Percentiles rank a stretch among this genome's conserved stretches.
Evolutionary conservation across 306 rosid species (phyloP).

Genomic region (Gleditsia sinensis): DNA sequence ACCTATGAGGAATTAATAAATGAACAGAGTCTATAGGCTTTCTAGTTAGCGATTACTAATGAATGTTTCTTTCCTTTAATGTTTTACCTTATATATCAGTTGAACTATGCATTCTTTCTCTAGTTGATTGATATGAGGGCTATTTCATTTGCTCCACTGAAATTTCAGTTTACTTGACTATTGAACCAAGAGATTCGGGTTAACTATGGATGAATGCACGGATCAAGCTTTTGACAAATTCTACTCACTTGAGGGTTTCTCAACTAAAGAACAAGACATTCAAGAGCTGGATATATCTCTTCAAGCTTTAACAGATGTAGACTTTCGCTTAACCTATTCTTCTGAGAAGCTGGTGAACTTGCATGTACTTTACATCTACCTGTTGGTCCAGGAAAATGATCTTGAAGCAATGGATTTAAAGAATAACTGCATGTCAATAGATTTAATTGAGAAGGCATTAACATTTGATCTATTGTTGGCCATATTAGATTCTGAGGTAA

Average conservation of each 20-base stretch:
- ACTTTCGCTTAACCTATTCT: conserved; percentile 77
- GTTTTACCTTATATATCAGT: background rate
- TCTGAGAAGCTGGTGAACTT: conserved; percentile 83
- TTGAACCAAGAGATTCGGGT: conserved; percentile 34
- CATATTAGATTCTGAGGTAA: conserved; percentile 82
- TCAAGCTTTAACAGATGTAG: conserved; percentile 68
- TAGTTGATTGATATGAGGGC: background rate
- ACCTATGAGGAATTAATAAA: background rate
- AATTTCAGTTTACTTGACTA: conserved; percentile 32
- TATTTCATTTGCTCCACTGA: conserved; percentile 9
- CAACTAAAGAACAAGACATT: conserved; percentile 47
- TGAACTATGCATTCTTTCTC: background rate
- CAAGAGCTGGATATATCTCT: conserved; percentile 56
- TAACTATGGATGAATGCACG: conserved; percentile 55
- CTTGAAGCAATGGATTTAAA: conserved; percentile 56
- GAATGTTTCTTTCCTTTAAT: background rate
- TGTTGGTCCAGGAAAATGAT: conserved; percentile 75
- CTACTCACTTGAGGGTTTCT: conserved; percentile 39
- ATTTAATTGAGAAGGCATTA: conserved; percentile 62
- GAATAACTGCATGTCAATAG: conserved; percentile 45
- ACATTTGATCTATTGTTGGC: conserved; percentile 70
- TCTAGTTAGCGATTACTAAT: conserved; percentile 3
- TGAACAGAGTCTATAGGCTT: conserved; percentile 2
- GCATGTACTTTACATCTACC: conserved; percentile 63
- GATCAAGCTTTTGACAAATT: conserved; percentile 42